A percentile compares a stretch with the other conserved stretches of the same genome.
These are phyloP conservation scores for Excoecaria cochinchinensis DNA, from an alignment of 345 rosid genomes.

Conservation along the genomic window DNA sequence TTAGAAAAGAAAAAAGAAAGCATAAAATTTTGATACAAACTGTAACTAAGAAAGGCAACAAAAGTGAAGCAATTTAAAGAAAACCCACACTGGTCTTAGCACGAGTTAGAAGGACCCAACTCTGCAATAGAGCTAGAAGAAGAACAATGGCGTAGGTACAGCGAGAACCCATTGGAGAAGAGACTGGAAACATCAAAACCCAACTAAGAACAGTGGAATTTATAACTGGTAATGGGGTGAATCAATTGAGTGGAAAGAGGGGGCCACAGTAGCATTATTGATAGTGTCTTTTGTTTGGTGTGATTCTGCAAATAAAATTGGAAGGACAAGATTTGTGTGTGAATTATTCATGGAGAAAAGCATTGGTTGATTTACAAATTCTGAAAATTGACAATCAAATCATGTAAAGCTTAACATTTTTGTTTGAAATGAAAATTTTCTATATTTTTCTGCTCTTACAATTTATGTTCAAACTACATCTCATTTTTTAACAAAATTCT, in stretches of 20 bases:
- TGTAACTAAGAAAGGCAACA: background rate
- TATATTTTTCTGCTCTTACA: too few relatives aligned
- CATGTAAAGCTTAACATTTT: too few relatives aligned
- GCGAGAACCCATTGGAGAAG: conserved; percentile 25
- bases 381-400: background rate
- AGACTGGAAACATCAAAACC: background rate
- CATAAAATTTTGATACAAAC: background rate
- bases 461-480: too few relatives aligned
- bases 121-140: conserved; percentile 25
- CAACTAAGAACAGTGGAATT: background rate
- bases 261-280: conserved; percentile 22
- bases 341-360: background rate
- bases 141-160: conserved; percentile 3
- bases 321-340: background rate
- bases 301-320: background rate
- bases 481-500: too few relatives aligned
- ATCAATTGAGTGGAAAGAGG: conserved; percentile 1
- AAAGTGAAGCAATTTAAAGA: background rate
- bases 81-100: conserved; percentile 45
- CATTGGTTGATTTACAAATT: too few relatives aligned
- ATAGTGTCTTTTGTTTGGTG: conserved; percentile 1
- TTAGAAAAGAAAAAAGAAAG: background rate
- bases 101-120: conserved; percentile 9
- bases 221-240: background rate
- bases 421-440: too few relatives aligned